Evolutionary conservation across 257 asterid species (phyloP), one percentile per base, ranked within the genome.

Genomic region (Salvia hispanica): DNA sequence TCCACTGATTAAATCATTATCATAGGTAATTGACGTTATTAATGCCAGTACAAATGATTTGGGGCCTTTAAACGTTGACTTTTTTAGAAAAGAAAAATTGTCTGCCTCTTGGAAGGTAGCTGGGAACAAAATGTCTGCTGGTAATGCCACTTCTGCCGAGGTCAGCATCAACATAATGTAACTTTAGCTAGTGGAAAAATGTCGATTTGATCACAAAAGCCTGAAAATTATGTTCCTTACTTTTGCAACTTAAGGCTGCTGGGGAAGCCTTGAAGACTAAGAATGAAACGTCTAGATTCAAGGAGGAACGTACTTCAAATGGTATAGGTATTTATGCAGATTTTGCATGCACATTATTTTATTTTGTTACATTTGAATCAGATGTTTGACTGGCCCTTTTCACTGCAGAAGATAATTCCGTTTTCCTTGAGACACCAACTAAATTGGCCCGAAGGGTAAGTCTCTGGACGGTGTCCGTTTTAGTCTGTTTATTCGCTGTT

Each of bases 391-490:
- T 21, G 12, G 50, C 45, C 36, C 36, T 51, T 39, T 62, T 55
- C 61, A 56, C 18, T 80, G 83, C 96, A 88, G 98, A 72, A 55
- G 87, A 71, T 65, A 80, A 71, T 76, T 78, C 89, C 56, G 78
- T 74, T 18, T 74, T 77, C 68, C 43, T 72, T 64, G 95, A 86
- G 83, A 65, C 85, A 50, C 90, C 93, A 47, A 83, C 80, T 42
- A 84, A 72, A 76, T 68, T 74, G 45, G 80, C 78, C 57, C 80
- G 99, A 82, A 85, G 99, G 87, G 99, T 94, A 71, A 80, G 89
- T 79, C 51, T 66, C 62, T 9, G 45, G 51, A 71, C 54, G 33
- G 4, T 14, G 16, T 45, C 48, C 37, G 21, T 31, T 56, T 34
- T 63, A 43, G 14, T 71, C 53, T 53, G 13, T 55, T 33, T 7